These are phyloP conservation scores for Onygena corvina DNA, from an alignment of 2,329 filamentous ascomycete species.

Conservation along the genomic window DNA sequence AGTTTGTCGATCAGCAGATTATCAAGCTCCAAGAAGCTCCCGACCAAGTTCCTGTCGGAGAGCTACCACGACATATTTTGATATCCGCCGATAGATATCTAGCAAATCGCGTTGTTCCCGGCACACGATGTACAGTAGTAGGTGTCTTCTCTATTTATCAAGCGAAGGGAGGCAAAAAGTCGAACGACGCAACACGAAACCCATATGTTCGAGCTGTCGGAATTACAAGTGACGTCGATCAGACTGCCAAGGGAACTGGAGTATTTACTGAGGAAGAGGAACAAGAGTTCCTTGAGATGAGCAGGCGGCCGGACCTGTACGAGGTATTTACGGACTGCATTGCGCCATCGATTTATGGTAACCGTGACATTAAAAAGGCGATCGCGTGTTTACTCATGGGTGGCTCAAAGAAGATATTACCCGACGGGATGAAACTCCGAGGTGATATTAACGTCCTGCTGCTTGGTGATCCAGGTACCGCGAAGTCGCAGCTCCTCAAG, in stretches of 20 bases:
- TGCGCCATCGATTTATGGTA: constrained; percentile 94
- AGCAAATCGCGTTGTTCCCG: constrained; percentile 89
- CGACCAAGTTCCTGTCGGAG: constrained; percentile 92
- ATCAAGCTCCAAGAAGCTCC: constrained; percentile 96
- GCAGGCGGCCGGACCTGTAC: constrained; percentile 83
- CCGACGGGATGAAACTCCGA: constrained; percentile 93
- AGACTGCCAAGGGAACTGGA: constrained; percentile 71
- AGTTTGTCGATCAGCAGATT: constrained; percentile 95
- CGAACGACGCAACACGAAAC: constrained; percentile 72
- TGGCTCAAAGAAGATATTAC: constrained; percentile 93
- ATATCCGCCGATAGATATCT: constrained; percentile 94
- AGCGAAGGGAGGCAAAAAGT: constrained; percentile 71
- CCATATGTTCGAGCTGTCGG: constrained; percentile 89
- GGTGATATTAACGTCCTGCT: constrained; percentile 97
- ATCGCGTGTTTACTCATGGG: constrained; percentile 89
- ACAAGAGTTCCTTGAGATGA: constrained; percentile 89
- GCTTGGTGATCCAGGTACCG: constrained; percentile 93
- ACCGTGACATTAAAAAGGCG: constrained; percentile 90
- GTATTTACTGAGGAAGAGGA: constrained; percentile 91
- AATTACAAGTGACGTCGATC: constrained; percentile 79
- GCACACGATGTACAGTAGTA: constrained; percentile 87
- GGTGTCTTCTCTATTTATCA: constrained; percentile 98
- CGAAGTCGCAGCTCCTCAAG: constrained; percentile 92
- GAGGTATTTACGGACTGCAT: constrained; percentile 82
- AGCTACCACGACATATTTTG: constrained; percentile 85